Evolutionary conservation across 306 rosid genomes (phyloP).

Genomic region (Phaseolus lunatus): DNA sequence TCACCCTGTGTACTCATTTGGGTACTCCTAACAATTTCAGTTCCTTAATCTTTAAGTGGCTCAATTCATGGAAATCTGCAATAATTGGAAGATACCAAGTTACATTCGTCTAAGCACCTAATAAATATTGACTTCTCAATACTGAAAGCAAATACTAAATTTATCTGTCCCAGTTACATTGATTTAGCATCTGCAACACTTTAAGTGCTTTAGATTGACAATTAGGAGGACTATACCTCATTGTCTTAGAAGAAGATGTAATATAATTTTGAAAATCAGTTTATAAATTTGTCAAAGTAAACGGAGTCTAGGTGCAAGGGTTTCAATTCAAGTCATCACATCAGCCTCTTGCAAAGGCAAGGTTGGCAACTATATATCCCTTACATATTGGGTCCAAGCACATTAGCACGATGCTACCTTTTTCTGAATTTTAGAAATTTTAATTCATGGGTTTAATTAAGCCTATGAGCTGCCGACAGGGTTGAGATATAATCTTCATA

Average conservation of each 20-base stretch:
- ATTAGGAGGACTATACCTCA: conserved; percentile 28
- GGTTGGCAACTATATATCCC: neutral
- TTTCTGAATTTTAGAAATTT: conserved; percentile 1
- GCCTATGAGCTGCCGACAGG: conserved; percentile 2
- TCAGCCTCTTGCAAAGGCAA: conserved; percentile 18
- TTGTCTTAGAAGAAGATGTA: conserved; percentile 14
- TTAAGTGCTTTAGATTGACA: conserved; percentile 19
- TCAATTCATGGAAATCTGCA: conserved; percentile 28
- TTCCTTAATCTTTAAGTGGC: neutral
- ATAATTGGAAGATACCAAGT: conserved; percentile 17
- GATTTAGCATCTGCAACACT: conserved; percentile 9
- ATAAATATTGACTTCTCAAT: neutral
- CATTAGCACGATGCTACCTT: neutral
- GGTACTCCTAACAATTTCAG: conserved; percentile 1
- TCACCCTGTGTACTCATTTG: neutral
- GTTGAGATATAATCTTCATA: conserved; percentile 21
- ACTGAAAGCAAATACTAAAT: conserved; percentile 28
- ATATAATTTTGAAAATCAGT: conserved; percentile 28
- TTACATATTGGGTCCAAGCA: neutral
- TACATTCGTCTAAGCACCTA: conserved; percentile 19
- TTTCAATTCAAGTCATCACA: conserved; percentile 4
- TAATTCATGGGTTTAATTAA: conserved; percentile 12
- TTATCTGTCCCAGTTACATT: conserved; percentile 2
- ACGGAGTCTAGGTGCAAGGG: neutral
- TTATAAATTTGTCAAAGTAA: conserved; percentile 21